phyloP scores from a whole-genome alignment of 1,139 yeast species.

The Suhomyces coccinellae region DNA sequence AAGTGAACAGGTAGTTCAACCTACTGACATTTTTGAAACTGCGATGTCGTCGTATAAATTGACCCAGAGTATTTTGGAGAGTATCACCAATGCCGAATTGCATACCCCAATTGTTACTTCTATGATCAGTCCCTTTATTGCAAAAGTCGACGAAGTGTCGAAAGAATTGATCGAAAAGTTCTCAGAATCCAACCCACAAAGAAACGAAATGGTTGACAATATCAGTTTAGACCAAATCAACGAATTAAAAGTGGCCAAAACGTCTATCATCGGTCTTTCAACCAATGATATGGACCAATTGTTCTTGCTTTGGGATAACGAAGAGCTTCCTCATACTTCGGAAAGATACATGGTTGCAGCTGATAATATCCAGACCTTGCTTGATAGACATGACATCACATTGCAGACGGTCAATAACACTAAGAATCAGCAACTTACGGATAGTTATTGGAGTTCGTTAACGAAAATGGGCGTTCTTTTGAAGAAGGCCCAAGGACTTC shows the following conservation, averaged over 20 bases:
- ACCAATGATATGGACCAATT: constrained; percentile 19
- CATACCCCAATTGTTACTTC: constrained; percentile 8
- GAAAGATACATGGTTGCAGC: constrained; percentile 43
- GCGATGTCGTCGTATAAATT: constrained; percentile 32
- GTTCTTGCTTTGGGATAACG: constrained; percentile 28
- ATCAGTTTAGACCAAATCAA: constrained; percentile 25
- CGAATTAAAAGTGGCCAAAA: constrained; percentile 27
- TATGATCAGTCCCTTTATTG: constrained; percentile 21
- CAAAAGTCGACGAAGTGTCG: constrained; percentile 24
- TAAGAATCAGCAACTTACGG: constrained; percentile 10
- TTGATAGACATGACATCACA: constrained; percentile 38
- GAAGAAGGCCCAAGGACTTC: constrained; percentile 40
- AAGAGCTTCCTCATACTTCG: constrained; percentile 26
- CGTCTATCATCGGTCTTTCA: constrained; percentile 26
- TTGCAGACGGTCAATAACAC: constrained; percentile 15
- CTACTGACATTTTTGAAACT: constrained; percentile 41
- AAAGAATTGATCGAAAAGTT: constrained; percentile 25
- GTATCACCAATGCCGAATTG: constrained; percentile 3
- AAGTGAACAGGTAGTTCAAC: constrained; percentile 36
- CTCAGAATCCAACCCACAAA: constrained; percentile 21
- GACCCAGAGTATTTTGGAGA: constrained; percentile 34
- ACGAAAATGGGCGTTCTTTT: constrained; percentile 38
- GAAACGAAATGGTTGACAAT: constrained; percentile 29
- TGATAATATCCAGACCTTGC: constrained; percentile 43
- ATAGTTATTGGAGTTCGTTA: constrained; percentile 39